Evolutionary conservation across 2,329 filamentous ascomycete genomes (phyloP).

Genomic region (Aureobasidium sp.): DNA sequence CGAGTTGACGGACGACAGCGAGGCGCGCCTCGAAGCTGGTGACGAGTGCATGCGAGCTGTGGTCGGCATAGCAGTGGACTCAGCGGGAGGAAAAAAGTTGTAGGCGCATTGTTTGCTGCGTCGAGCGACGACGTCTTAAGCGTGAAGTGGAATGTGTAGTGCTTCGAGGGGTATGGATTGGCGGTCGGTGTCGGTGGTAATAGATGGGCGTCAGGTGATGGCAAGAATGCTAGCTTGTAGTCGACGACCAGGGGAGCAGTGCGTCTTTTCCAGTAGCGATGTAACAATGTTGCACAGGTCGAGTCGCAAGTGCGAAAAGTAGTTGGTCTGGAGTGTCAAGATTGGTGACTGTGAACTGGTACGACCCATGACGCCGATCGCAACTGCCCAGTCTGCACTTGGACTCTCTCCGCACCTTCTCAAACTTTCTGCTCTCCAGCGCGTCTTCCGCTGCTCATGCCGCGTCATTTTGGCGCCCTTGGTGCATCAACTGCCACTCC

Average conservation of each 20-base stretch:
- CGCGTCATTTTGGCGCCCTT: constrained; percentile 1
- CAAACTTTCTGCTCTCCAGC: background rate
- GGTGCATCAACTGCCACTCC: no score
- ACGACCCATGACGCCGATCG: background rate
- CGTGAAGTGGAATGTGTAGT: background rate
- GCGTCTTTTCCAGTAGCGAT: background rate
- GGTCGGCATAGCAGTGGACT: constrained; percentile 18
- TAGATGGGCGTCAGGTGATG: background rate
- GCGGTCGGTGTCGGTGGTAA: background rate
- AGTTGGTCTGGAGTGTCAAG: background rate
- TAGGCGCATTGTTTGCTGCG: constrained; percentile 4
- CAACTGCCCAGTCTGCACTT: background rate
- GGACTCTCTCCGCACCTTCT: background rate
- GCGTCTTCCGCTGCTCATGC: background rate
- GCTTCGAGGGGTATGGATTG: background rate
- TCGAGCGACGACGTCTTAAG: background rate
- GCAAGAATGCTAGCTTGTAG: background rate
- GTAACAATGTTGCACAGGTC: background rate
- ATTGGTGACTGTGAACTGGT: no score
- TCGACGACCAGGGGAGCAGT: background rate
- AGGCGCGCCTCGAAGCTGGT: constrained; percentile 27
- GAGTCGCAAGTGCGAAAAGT: background rate
- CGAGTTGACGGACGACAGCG: constrained; percentile 30
- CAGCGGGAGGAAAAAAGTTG: constrained; percentile 19
- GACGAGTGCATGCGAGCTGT: constrained; percentile 22